Base-by-base conservation (phyloP, 1,284 basidiomycete species). In the Ganoderma lucidum region DNA sequence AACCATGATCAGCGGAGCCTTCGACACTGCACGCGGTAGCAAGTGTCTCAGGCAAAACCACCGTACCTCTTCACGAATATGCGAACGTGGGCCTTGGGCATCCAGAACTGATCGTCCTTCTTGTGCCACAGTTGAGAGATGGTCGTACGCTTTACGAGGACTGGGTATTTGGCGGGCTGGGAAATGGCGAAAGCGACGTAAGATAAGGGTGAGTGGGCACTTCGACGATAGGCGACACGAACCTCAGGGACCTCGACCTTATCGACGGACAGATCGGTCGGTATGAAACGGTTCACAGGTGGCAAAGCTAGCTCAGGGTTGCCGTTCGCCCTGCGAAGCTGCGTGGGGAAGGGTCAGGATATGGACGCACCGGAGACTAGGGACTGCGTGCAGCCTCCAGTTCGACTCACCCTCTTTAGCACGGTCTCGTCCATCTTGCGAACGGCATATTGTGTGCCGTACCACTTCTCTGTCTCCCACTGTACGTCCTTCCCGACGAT, bases 271-370 rank as follows among this genome's bases (percentile, higher is more conserved):
- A 91, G 80, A 70, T 88, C 81, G 60, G 83, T 79, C 0, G 89
- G 89, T 42, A 90, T 85, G 79, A 88, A 90, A 6, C 81, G 80
- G 79, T 91, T 91, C 1, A 85, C 75, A 0, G 61, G 56, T 10
- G 79, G 78, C 2, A 79, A 68, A 37, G 64, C 67, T 2, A 80
- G 62, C 30, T 75, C 73, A 3, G n/a, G 9, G 53, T 77, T 76
- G 19, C 53, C 41, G 45, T 73, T 72, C 0, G 73, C 67, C 6
- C 39, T 39, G 14, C 68, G 67, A 3, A 86, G 62, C 82, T 83
- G 4, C 83, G 85, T 17, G 87, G 78, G 37, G 77, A 71, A 64
- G 3, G 10, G 37, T 48, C 1, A 37, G n/a, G 12, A 6, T 9
- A 15, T 9, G 17, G 23, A 14, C 48, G 15, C 15, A 8, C 35